Conservation (phyloP, 2,329 filamentous ascomycete species). For the Blumeria hordei region DNA sequence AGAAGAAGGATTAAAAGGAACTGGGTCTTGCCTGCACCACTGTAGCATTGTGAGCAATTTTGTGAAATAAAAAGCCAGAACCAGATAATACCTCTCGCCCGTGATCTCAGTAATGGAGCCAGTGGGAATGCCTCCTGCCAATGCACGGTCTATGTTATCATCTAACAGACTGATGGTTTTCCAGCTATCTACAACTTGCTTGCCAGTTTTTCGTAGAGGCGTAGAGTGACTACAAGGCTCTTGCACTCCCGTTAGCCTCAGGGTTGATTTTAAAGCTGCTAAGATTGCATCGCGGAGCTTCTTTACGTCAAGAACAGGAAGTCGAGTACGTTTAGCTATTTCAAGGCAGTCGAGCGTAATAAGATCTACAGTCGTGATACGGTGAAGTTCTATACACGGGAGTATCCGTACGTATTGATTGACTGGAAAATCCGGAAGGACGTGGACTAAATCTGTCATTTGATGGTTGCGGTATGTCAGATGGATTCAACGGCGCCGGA, state of each 20-base stretch:
- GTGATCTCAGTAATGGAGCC: conserved; percentile 74
- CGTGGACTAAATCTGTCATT: conserved; percentile 69
- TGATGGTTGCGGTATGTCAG: no score
- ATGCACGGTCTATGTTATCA: conserved; percentile 38
- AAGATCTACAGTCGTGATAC: conserved; percentile 60
- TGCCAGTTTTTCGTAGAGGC: conserved; percentile 14
- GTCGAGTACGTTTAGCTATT: conserved; percentile 61
- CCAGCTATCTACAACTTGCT: conserved; percentile 20
- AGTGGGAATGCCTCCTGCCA: conserved; percentile 59
- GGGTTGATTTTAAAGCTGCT: conserved; percentile 37
- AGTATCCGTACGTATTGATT: conserved; percentile 50
- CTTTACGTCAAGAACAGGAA: conserved; percentile 61
- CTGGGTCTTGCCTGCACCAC: conserved; percentile 85
- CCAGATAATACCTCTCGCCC: conserved; percentile 46
- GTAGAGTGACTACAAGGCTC: conserved; percentile 4
- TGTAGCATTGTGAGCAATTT: conserved; percentile 14
- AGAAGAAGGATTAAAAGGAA: conserved; percentile 69
- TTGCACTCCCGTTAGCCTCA: conserved; percentile 7
- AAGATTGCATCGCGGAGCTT: conserved; percentile 45
- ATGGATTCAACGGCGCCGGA: no score
- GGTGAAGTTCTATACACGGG: conserved; percentile 53
- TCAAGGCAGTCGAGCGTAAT: conserved; percentile 63
- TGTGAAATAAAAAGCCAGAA: not conserved
- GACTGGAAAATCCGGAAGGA: conserved; percentile 58
- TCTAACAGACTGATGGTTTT: conserved; percentile 60